Evolutionary conservation across 345 rosid genomes (phyloP).

Genomic region (Aquilaria yunnanensis): DNA sequence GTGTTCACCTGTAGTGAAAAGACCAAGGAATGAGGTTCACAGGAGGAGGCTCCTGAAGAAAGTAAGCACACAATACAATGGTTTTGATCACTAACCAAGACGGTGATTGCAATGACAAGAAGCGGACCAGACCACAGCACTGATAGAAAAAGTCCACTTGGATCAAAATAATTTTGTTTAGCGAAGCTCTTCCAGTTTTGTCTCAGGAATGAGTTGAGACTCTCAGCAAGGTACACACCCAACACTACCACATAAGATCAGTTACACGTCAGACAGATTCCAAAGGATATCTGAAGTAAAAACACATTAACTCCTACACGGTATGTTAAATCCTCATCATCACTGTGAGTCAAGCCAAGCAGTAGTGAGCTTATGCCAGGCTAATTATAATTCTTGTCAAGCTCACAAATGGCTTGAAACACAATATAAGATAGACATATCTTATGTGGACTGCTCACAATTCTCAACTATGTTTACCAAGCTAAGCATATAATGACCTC

Average conservation of each 20-base stretch:
- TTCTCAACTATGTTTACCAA: no score
- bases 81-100: constrained; percentile 51
- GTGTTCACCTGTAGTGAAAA: constrained; percentile 63
- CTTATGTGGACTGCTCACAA: no score
- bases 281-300: background rate
- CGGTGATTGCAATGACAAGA: constrained; percentile 61
- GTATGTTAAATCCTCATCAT: no score
- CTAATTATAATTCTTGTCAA: no score
- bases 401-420: no score
- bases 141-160: constrained; percentile 73
- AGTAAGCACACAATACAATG: constrained; percentile 3
- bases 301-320: background rate
- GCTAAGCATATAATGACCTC: no score
- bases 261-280: background rate
- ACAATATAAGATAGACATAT: no score
- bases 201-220: constrained; percentile 48
- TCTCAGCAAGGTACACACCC: constrained; percentile 92
- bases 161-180: constrained; percentile 86
- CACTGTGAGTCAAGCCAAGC: no score
- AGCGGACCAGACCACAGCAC: constrained; percentile 97
- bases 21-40: constrained; percentile 1
- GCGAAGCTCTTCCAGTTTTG: constrained; percentile 83
- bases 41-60: background rate
- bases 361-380: no score
- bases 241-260: constrained; percentile 46